Evolutionary conservation across 345 rosid species (phyloP), one percentile per base, ranked within the genome.

Genomic region (Lagerstroemia speciosa): DNA sequence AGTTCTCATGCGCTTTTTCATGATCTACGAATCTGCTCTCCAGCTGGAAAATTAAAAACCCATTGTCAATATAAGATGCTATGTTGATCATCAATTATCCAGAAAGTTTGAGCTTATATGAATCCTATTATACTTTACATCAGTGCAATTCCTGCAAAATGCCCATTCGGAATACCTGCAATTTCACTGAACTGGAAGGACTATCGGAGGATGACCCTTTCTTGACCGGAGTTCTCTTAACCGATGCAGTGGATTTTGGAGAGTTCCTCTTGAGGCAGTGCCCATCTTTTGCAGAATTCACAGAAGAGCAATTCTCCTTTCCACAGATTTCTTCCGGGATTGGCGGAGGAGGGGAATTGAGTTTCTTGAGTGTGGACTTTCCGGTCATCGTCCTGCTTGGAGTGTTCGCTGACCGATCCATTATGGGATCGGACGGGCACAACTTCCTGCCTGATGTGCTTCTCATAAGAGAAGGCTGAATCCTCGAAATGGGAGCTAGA

Each of bases 361-460:
- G 68, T 71, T 77, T 87, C 32, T 61, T 68, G 37, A 81, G 71
- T n/a, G 58, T 80, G 68, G 82, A 83, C 61, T 80, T 84, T 50
- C 83, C 87, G 69, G 80, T 83, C 55, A 62, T 69, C 62, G 69
- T 67, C 77, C 79, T 82, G 30, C 32, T 70, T 27, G 73, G 67
- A 69, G 72, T 41, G 60, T 75, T 77, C 40, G 75, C 61, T 3
- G 74, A 69, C 71, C 77, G 80, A 41, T 85, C 86, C 29, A 61
- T 33, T 33, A 37, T 65, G 27, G 80, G n/a, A 52, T 87, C 89
- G 0, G 90, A 70, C 19, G 81, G 67, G 19, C 79, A 73, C 24
- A 81, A 76, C 78, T 80, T 93, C 73, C 93, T 83, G 71, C 80
- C 87, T n/a, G 94, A 89, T 53, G 77, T 70, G 74, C 91, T 84